Conservation (phyloP, 108 stramenopile genomes). For the Fistulifera solaris region DNA sequence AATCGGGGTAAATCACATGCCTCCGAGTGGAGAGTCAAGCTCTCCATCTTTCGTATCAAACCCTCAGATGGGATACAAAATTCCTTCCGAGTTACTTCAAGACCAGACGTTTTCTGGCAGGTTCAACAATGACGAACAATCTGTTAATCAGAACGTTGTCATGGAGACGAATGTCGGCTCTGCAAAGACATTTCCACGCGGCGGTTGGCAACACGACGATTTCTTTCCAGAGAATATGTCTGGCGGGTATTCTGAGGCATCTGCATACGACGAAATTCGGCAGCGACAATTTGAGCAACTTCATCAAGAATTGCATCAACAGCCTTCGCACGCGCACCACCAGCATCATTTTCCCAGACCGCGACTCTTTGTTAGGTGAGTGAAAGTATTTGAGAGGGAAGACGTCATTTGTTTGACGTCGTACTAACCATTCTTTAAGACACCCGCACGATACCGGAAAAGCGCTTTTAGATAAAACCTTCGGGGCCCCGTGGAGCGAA, state of each 20-base stretch:
- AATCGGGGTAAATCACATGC: conserved; percentile 14
- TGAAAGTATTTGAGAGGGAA: too few species aligned
- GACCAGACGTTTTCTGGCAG: too few species aligned
- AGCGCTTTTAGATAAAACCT: conserved; percentile 55
- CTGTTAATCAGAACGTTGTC: too few species aligned
- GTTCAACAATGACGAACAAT: too few species aligned
- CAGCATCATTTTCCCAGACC: background rate
- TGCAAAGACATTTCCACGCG: conserved; percentile 13
- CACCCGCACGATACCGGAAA: background rate
- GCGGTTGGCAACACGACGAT: conserved; percentile 21
- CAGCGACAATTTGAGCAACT: conserved; percentile 57
- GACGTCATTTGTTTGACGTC: too few species aligned
- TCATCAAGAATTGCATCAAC: conserved; percentile 45
- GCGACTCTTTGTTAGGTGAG: too few species aligned
- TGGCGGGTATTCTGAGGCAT: conserved; percentile 13
- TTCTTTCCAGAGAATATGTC: conserved; percentile 5
- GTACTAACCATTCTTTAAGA: too few species aligned
- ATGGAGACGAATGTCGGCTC: too few species aligned
- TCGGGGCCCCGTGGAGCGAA: conserved; percentile 63
- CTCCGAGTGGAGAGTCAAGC: background rate
- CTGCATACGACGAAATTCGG: conserved; percentile 42
- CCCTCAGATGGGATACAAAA: conserved; percentile 12
- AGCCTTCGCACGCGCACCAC: conserved; percentile 1
- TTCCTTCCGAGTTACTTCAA: conserved; percentile 23
- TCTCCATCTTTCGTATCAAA: too few species aligned